Conservation (phyloP, 2,329 filamentous ascomycete genomes). For the Microsporum ferrugineum region DNA sequence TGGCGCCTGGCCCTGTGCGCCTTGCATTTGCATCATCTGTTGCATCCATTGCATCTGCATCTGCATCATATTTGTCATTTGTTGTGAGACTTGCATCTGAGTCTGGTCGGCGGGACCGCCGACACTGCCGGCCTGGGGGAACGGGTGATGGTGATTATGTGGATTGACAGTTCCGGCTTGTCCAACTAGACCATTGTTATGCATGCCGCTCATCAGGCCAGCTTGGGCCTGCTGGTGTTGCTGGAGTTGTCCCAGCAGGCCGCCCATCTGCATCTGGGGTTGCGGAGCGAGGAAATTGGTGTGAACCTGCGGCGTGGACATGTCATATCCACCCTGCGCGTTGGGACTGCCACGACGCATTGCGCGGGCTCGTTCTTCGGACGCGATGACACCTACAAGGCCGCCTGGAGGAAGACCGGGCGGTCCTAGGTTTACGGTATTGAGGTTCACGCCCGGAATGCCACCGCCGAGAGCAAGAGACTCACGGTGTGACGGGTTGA, state of each 20-base stretch:
- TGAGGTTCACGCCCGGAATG: conserved; percentile 29
- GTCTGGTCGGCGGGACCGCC: conserved; percentile 49
- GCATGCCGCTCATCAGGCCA: neutral
- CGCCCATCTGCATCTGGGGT: conserved; percentile 2
- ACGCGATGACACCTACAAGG: conserved; percentile 77
- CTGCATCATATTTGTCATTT: conserved; percentile 80
- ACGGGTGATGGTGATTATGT: neutral
- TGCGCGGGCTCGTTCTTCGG: conserved; percentile 67
- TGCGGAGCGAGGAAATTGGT: neutral
- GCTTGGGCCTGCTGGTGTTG: neutral
- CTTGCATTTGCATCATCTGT: conserved; percentile 53
- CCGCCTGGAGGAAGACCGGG: conserved; percentile 55
- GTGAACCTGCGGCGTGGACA: conserved; percentile 6
- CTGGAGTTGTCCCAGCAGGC: neutral
- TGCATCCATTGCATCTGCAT: conserved; percentile 95
- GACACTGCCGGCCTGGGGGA: neutral
- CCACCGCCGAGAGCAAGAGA: conserved; percentile 59
- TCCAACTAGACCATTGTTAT: neutral
- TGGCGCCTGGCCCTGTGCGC: conserved; percentile 23
- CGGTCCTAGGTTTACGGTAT: conserved; percentile 18
- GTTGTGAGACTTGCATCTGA: conserved; percentile 68
- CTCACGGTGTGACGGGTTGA: conserved; percentile 61
- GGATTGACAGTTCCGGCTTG: neutral
- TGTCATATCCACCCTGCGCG: conserved; percentile 35
- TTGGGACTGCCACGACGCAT: conserved; percentile 69